Conservation (phyloP, 257 asterid species). For the Petunia axillaris region DNA sequence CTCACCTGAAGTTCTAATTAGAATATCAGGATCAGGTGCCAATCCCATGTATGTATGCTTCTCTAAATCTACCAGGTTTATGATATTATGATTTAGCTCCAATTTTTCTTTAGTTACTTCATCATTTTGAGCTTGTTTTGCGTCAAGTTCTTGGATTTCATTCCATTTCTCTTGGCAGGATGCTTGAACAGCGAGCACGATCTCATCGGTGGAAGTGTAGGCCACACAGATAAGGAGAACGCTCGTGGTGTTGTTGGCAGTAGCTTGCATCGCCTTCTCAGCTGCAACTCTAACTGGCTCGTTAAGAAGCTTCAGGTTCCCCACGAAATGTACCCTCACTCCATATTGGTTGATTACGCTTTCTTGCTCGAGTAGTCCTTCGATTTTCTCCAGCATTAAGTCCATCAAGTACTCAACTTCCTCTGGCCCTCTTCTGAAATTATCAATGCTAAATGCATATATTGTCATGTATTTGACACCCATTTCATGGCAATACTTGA, state of each 20-base stretch:
- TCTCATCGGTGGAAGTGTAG: constrained; percentile 76
- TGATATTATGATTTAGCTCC: constrained; percentile 18
- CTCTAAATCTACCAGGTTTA: constrained; percentile 61
- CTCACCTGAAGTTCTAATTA: constrained; percentile 64
- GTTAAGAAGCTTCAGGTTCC: constrained; percentile 61
- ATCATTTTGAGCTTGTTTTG: constrained; percentile 23
- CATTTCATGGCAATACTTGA: constrained; percentile 74
- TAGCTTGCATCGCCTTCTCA: constrained; percentile 65
- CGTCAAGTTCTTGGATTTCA: constrained; percentile 30
- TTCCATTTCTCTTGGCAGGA: constrained; percentile 47
- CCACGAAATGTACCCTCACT: constrained; percentile 62
- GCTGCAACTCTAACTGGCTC: constrained; percentile 61
- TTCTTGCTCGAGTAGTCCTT: constrained; percentile 67
- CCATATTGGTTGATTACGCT: constrained; percentile 58
- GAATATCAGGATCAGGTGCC: constrained; percentile 73
- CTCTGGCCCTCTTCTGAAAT: constrained; percentile 67
- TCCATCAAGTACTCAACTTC: constrained; percentile 71
- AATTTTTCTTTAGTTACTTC: constrained; percentile 2
- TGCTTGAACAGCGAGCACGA: constrained; percentile 52
- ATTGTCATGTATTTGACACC: constrained; percentile 60
- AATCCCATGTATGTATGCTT: constrained; percentile 63
- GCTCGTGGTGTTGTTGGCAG: constrained; percentile 44
- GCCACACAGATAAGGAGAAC: constrained; percentile 65
- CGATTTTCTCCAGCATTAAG: constrained; percentile 75
- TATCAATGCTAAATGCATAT: constrained; percentile 85